Base-by-base conservation (phyloP, 2,329 filamentous ascomycete species). In the Epicoccum sorghinum region DNA sequence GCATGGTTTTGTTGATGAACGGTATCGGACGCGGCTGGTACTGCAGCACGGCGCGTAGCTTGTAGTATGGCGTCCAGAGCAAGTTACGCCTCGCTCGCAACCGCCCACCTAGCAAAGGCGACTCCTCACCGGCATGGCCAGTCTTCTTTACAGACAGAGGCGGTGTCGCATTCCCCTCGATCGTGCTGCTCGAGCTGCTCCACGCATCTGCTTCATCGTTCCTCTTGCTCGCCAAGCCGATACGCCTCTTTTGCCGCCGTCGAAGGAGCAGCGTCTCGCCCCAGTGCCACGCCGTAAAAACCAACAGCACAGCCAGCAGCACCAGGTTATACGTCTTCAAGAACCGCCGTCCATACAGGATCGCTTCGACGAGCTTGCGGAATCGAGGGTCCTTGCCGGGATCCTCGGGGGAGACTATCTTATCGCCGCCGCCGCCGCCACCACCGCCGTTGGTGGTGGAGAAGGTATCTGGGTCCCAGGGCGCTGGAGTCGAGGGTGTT, bases 21-120 rank as follows among this genome's bases (percentile, higher is more conserved):
- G 83, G 84, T 10, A 88, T 75, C 0, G 81, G 80, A 13, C 62
- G 70, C 12, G 86, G 86, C 62, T 88, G 86, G 54, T 86, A 84
- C 56, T 83, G 80, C 13, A 86, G 62, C 33, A 64, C 57, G 14
- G 70, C 62, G 40, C 66, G 69, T 45, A 70, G 24, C 3, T 61
- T 30, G 43, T 64, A 66, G 52, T 64, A 70, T 13, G 63, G 62
- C 39, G n/a, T 30, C 59, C 60, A 58, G 18, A 57, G 8, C 33
- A 27, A 47, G 12, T 41, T 33, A 22, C 36, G 41, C 41, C 44
- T 58, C 12, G 41, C 53, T 33, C 25, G 40, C 4, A 47, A 24
- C 7, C 32, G 41, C 18, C 32, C 12, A n/a, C 36, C 23, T 13
- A 79, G 66, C 7, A 78, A 59, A 14, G 75, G 72, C 36, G 59